phyloP scores from a whole-genome alignment of 2,329 filamentous ascomycete genomes.

The Fusarium sp. region DNA sequence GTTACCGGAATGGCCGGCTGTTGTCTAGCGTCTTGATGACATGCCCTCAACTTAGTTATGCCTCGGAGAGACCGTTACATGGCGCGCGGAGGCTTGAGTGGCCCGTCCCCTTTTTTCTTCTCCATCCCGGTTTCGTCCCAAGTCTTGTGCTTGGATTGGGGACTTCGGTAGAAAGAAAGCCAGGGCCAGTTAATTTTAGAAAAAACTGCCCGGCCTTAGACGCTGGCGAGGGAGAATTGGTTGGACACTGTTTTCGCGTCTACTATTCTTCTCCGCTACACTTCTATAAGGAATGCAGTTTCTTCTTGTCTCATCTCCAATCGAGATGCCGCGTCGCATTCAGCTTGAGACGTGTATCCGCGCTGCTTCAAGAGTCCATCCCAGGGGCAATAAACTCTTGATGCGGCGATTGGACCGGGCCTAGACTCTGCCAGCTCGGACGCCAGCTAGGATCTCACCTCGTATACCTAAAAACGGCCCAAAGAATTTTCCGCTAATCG shows the following conservation, averaged over 20 bases:
- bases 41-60: constrained; percentile 1
- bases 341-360: background rate
- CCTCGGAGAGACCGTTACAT: constrained; percentile 32
- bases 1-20: constrained; percentile 10
- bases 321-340: too few species aligned
- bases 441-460: constrained; percentile 7
- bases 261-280: background rate
- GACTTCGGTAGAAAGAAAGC: constrained; percentile 7
- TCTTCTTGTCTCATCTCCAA: background rate
- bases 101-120: constrained; percentile 1
- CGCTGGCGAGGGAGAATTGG: background rate
- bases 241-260: background rate
- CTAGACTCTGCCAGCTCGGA: background rate
- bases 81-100: constrained; percentile 24
- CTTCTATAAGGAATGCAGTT: background rate
- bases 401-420: constrained; percentile 1
- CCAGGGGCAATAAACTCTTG: background rate
- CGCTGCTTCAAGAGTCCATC: background rate
- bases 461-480: constrained; percentile 23
- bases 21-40: constrained; percentile 26
- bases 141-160: background rate
- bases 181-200: constrained; percentile 14
- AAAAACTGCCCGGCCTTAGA: background rate
- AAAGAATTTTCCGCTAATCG: constrained; percentile 36
- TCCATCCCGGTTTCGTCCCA: constrained; percentile 17